Evolutionary conservation across 2,329 filamentous ascomycete genomes (phyloP).

Genomic region (Arthroderma uncinatum): DNA sequence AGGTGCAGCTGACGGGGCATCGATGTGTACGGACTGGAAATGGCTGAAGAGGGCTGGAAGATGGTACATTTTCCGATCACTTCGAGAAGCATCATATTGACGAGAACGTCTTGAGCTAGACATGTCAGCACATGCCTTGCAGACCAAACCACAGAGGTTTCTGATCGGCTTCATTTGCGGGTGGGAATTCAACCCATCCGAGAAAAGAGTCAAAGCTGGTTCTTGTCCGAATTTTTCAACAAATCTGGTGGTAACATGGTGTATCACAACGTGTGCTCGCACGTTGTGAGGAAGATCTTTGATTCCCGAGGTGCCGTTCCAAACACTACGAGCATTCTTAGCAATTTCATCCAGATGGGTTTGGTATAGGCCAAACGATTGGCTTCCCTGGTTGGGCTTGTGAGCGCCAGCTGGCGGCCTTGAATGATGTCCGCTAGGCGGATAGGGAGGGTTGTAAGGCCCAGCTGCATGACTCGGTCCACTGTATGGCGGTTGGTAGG

Average conservation of each 20-base stretch:
- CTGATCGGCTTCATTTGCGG: conserved; percentile 48
- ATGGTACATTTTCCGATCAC: conserved; percentile 20
- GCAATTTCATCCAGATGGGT: conserved; percentile 44
- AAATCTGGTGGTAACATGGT: conserved; percentile 51
- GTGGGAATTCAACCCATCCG: conserved; percentile 46
- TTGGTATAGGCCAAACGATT: conserved; percentile 37
- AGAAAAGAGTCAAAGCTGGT: conserved; percentile 48
- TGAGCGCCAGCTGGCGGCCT: conserved; percentile 10
- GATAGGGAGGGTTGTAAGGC: conserved; percentile 11
- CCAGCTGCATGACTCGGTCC: conserved; percentile 15
- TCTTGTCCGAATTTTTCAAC: conserved; percentile 46
- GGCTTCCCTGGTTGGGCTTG: conserved; percentile 17
- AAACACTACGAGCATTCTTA: conserved; percentile 48
- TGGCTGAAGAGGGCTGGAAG: conserved; percentile 27
- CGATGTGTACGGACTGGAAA: conserved; percentile 30
- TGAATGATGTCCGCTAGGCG: conserved; percentile 6
- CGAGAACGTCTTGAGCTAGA: conserved; percentile 11
- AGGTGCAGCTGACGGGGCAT: conserved; percentile 14
- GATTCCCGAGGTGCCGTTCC: conserved; percentile 50
- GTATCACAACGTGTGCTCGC: conserved; percentile 52
- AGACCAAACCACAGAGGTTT: conserved; percentile 44
- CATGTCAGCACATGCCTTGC: conserved; percentile 40
- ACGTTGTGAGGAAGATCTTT: conserved; percentile 52
- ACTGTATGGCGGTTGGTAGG: conserved; percentile 13
- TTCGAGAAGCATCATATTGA: conserved; percentile 10